Conservation (phyloP, 148 eudicot species). For the Camellia lanceoleosa region DNA sequence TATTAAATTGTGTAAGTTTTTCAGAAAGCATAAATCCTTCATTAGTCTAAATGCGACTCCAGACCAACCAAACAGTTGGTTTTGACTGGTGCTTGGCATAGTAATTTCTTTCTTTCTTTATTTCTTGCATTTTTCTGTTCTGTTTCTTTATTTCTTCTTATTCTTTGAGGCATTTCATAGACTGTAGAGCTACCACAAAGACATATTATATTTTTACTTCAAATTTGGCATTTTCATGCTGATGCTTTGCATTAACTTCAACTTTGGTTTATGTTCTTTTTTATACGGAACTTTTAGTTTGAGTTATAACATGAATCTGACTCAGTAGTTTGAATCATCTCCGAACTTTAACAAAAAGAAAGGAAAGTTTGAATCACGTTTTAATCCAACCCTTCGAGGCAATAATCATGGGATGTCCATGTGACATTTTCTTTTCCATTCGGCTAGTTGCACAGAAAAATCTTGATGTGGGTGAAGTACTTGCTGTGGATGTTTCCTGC, state of each 20-base stretch:
- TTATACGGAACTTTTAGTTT: neutral
- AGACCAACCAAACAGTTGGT: too few species aligned
- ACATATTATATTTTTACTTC: too few species aligned
- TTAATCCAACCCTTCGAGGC: neutral
- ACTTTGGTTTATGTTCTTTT: too few species aligned
- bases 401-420: neutral
- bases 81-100: neutral
- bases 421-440: neutral
- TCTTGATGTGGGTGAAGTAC: slow-evolving; percentile 89
- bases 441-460: slow-evolving; percentile 92
- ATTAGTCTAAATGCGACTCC: too few species aligned
- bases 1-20: too few species aligned
- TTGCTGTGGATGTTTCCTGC: slow-evolving; percentile 82
- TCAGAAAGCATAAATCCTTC: too few species aligned
- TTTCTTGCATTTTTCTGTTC: too few species aligned
- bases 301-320: neutral
- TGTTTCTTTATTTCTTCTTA: neutral
- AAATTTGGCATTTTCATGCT: too few species aligned
- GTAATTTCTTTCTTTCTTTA: neutral
- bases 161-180: neutral
- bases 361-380: neutral
- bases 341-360: too few species aligned
- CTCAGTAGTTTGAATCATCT: neutral
- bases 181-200: too few species aligned
- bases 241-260: too few species aligned